These are phyloP conservation scores for Anthracocystis setariae DNA, from an alignment of 1,284 basidiomycete genomes.

Conservation along the genomic window DNA sequence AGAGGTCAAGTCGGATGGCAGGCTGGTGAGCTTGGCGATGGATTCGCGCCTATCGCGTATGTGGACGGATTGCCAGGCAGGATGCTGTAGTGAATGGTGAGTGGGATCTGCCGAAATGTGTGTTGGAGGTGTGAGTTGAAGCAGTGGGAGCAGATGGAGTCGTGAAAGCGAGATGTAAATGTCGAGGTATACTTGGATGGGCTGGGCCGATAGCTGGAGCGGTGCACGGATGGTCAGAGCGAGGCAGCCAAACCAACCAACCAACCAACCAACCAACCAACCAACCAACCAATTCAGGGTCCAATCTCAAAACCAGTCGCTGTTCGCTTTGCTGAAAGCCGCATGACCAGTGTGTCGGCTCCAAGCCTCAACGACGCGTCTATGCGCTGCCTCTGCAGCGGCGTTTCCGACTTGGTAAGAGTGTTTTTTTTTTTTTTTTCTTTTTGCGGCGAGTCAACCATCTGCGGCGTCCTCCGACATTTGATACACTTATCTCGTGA, in stretches of 20 bases:
- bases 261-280: conserved; percentile 1
- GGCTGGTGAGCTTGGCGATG: too few relatives aligned
- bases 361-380: not conserved
- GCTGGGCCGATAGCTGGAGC: not conserved
- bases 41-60: too few relatives aligned
- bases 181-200: too few relatives aligned
- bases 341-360: not conserved
- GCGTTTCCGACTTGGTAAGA: not conserved
- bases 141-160: not conserved
- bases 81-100: too few relatives aligned
- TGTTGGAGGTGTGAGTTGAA: too few relatives aligned
- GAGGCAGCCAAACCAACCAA: conserved; percentile 1
- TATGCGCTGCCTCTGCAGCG: not conserved
- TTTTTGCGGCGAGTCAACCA: too few relatives aligned
- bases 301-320: conserved; percentile 8
- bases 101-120: too few relatives aligned
- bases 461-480: too few relatives aligned
- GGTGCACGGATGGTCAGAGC: conserved; percentile 20
- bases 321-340: conserved; percentile 7
- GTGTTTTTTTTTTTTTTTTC: not conserved
- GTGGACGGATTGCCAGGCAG: too few relatives aligned
- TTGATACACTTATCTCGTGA: too few relatives aligned
- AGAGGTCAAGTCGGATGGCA: too few relatives aligned
- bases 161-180: not conserved
- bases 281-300: conserved; percentile 29